Base-by-base conservation (phyloP, 2,329 filamentous ascomycete species). In the Hypoxylon sp. region DNA sequence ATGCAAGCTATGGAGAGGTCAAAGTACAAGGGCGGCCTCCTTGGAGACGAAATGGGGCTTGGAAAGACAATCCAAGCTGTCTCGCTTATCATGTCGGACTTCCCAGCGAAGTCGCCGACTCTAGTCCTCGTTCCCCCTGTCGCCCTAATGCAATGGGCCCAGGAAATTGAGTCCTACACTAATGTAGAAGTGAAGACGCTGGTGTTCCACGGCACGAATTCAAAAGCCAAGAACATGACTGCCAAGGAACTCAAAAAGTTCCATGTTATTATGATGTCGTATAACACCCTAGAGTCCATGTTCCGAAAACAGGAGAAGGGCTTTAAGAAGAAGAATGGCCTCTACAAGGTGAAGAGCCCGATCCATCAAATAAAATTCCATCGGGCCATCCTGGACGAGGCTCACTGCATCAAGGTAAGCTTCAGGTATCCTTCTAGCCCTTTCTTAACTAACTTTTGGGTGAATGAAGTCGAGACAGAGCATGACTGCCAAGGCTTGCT, bases 1-100 rank as follows among this genome's bases (percentile, higher is more conserved):
- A 97, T 99, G 93, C 89, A 87, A 67, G 90, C 87, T 61, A 97
- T 98, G 86, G 96, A 99, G 78, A 84, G 92, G 80, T 92, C 89
- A 0, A 82, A 91, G 42, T 98, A 94, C 87, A 93, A 90, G 76
- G 96, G 96, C 17, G 96, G 96, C 13, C 85, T 99, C 2, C 87
- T 99, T 1, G 96, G 96, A 65, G 96, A 99, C 74, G 96, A 99
- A 81, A 99, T 99, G 96, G 96, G 96, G 6, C 92, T 99, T 82
- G 96, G 96, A 54, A 99, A 99, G 83, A 99, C 96, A 0, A 98
- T 99, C 55, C 96, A 99, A 80, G 95, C 96, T 2, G 96, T 99
- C 17, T 98, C 95, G 2, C 87, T 99, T 48, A 94, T 99, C 80
- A 98, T 98, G 96, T 98, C 95, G 0, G 94, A 98, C 78, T 98